phyloP scores from a whole-genome alignment of 768 basidiomycete genomes.

The Pulveroboletus sp. region DNA sequence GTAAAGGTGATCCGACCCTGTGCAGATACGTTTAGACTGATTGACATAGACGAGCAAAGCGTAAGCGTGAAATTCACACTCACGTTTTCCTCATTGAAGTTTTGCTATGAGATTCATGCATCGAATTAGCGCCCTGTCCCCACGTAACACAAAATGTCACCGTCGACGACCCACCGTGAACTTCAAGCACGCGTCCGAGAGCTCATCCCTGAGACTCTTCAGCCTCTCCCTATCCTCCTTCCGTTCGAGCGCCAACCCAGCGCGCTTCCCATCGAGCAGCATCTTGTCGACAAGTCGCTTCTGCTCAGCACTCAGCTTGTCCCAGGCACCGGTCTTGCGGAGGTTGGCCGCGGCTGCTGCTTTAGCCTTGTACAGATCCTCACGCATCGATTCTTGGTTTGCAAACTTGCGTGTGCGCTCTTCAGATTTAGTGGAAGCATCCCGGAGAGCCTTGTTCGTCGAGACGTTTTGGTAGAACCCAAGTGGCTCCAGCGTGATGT shows the following conservation, averaged over 20 bases:
- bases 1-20: slow-evolving; percentile 65
- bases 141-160: neutral
- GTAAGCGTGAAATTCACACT: slow-evolving; percentile 5
- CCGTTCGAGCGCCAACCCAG: slow-evolving; percentile 70
- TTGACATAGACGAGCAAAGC: neutral
- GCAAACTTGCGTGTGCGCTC: slow-evolving; percentile 62
- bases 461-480: slow-evolving; percentile 83
- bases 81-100: slow-evolving; percentile 86
- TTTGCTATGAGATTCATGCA: slow-evolving; percentile 50
- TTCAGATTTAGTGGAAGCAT: slow-evolving; percentile 74
- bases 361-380: slow-evolving; percentile 76
- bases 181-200: slow-evolving; percentile 71
- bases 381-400: slow-evolving; percentile 75
- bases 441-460: slow-evolving; percentile 66
- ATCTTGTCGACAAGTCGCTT: slow-evolving; percentile 77
- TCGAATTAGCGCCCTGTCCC: neutral
- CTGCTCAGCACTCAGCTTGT: slow-evolving; percentile 60
- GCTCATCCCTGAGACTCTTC: slow-evolving; percentile 64
- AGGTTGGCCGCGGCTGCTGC: slow-evolving; percentile 65
- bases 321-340: slow-evolving; percentile 56
- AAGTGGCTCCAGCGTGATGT: slow-evolving; percentile 52
- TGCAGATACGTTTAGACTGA: neutral
- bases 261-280: slow-evolving; percentile 72
- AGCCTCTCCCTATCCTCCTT: slow-evolving; percentile 50
- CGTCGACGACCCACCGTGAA: slow-evolving; percentile 54